Base-by-base conservation (phyloP, 495 filamentous ascomycete genomes). In the Neurospora sublineolata region DNA sequence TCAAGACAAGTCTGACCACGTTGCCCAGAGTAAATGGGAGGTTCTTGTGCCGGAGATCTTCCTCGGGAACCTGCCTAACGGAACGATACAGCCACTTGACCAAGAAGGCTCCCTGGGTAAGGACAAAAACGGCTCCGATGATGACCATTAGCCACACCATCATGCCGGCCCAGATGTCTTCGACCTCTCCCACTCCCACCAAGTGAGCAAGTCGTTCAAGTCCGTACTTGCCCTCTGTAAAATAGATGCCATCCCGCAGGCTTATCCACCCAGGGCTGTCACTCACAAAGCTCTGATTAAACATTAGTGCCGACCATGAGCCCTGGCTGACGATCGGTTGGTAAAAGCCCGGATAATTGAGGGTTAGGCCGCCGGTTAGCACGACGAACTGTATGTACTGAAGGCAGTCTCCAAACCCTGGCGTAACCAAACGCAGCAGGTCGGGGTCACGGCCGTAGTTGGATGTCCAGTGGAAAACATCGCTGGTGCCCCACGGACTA, bases 321-420 rank as follows among this genome's bases (percentile, higher is more conserved):
- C 86, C 91, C 77, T 93, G 91, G 74, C 93, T 95, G 67, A 95
- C 87, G 16, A 91, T 91, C 16, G 95, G 95, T 77, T 97, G 95
- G 78, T 92, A 98, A 76, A 91, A 99, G 0, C 95, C 95, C 0
- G 95, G 95, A 78, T 98, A 99, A 71, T 91, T 89, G 74, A 99
- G 81, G 30, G 91, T 92, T 52, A 99, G 82, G 46, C 90, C 88
- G 2, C 96, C 96, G 0, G 94, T 93, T 40, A 99, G 85, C 23
- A 94, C 91, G 68, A 94, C 86, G 74, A 96, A 98, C 77, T 99
- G 95, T 38, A 99, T 90, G 78, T 98, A 99, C 81, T 99, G 94
- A 38, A 99, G 87, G 79, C 95, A 99, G 75, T 99, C 95, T 12
- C 93, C 94, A 78, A 99, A 99, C 0, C 95, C 95, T 16, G 95